Conservation (phyloP, 768 basidiomycete species). For the Psilocybe tampanensis region DNA sequence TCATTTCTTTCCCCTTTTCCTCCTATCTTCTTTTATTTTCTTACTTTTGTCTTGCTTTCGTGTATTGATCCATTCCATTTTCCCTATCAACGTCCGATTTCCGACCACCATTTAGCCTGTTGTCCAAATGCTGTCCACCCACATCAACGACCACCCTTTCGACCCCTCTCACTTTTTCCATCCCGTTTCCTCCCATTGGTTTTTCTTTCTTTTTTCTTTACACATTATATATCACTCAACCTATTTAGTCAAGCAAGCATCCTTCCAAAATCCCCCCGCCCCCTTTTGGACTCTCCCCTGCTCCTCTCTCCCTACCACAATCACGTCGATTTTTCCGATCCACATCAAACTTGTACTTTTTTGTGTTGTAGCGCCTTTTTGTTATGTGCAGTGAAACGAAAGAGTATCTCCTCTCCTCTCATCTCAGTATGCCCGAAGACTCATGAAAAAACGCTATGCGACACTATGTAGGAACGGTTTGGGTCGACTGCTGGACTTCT, state of each 20-base stretch:
- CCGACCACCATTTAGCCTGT: background rate
- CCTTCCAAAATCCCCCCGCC: background rate
- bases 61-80: background rate
- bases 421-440: no score
- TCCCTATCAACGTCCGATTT: background rate
- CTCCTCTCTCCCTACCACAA: background rate
- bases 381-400: background rate
- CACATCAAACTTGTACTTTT: background rate
- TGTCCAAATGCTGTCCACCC: background rate
- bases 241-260: background rate
- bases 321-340: slow-evolving; percentile 1
- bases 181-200: background rate
- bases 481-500: no score
- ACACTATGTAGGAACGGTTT: no score
- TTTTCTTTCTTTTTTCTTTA: no score
- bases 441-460: no score
- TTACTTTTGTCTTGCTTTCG: background rate
- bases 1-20: no score
- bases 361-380: slow-evolving; percentile 4
- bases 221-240: background rate
- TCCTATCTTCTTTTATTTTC: background rate
- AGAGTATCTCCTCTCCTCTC: background rate
- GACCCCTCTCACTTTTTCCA: background rate
- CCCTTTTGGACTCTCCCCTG: no score
- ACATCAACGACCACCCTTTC: background rate